Evolutionary conservation across 2,329 filamentous ascomycete species (phyloP).

Genomic region (Emericellopsis cladophorae): DNA sequence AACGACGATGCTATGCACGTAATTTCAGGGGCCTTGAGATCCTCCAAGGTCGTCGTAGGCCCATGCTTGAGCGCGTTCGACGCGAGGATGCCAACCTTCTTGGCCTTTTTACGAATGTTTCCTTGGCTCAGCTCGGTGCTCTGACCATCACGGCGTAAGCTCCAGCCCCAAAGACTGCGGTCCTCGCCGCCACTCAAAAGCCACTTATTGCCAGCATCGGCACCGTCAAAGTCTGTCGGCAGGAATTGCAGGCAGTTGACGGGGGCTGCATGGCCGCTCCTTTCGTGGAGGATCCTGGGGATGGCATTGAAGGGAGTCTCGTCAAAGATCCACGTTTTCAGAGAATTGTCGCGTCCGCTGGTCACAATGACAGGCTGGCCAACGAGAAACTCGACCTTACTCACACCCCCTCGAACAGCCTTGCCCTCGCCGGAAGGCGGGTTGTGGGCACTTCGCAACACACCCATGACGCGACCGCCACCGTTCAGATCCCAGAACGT

Average conservation of each 20-base stretch:
- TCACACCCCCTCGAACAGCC: slow-evolving; percentile 63
- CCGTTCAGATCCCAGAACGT: slow-evolving; percentile 94
- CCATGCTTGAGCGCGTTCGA: slow-evolving; percentile 43
- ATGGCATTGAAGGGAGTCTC: slow-evolving; percentile 79
- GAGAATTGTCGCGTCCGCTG: slow-evolving; percentile 81
- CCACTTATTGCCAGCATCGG: slow-evolving; percentile 87
- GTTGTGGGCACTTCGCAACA: slow-evolving; percentile 80
- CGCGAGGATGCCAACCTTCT: slow-evolving; percentile 66
- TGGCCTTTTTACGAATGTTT: slow-evolving; percentile 74
- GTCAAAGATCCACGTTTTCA: slow-evolving; percentile 96
- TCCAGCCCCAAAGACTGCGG: slow-evolving; percentile 92
- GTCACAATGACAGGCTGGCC: slow-evolving; percentile 86
- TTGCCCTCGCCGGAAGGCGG: slow-evolving; percentile 45
- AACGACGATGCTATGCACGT: slow-evolving; percentile 84
- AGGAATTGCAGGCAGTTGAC: slow-evolving; percentile 76
- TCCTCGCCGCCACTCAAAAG: slow-evolving; percentile 81
- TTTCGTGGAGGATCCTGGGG: slow-evolving; percentile 71
- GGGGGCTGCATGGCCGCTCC: slow-evolving; percentile 80
- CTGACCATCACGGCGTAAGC: slow-evolving; percentile 85
- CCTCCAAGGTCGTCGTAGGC: slow-evolving; percentile 52
- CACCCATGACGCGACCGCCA: slow-evolving; percentile 74
- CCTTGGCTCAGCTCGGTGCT: slow-evolving; percentile 90
- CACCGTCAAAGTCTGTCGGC: slow-evolving; percentile 77
- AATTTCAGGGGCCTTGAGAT: slow-evolving; percentile 81
- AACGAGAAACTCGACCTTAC: slow-evolving; percentile 75